Evolutionary conservation across 1,139 yeast genomes (phyloP).

Genomic region (Taphrina sp.): DNA sequence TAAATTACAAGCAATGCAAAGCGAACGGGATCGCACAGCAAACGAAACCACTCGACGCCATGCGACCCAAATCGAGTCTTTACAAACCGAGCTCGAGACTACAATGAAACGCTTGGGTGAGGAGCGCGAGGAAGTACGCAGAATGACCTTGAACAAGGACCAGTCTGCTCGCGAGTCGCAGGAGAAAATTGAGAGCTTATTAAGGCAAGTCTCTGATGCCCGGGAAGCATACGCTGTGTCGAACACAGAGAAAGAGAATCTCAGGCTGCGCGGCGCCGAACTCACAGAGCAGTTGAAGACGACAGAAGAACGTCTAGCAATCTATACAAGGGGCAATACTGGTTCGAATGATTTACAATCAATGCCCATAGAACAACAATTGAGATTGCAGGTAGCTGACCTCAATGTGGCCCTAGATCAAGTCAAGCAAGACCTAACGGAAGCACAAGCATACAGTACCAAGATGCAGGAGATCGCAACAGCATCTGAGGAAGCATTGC

Average conservation of each 20-base stretch:
- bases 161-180: slow-evolving; percentile 56
- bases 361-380: slow-evolving; percentile 39
- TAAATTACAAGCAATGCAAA: slow-evolving; percentile 60
- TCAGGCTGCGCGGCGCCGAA: slow-evolving; percentile 34
- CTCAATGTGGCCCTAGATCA: slow-evolving; percentile 49
- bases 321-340: slow-evolving; percentile 41
- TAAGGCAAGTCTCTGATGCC: slow-evolving; percentile 50
- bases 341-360: slow-evolving; percentile 39
- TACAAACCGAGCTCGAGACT: slow-evolving; percentile 51
- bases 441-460: slow-evolving; percentile 51
- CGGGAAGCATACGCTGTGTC: slow-evolving; percentile 50
- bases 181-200: slow-evolving; percentile 60
- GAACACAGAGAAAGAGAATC: slow-evolving; percentile 45
- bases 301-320: slow-evolving; percentile 45
- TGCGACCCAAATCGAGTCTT: slow-evolving; percentile 52
- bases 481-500: slow-evolving; percentile 54
- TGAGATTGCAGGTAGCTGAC: slow-evolving; percentile 43
- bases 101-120: slow-evolving; percentile 55
- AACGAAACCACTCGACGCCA: slow-evolving; percentile 56
- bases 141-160: slow-evolving; percentile 12
- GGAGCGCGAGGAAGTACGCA: slow-evolving; percentile 45
- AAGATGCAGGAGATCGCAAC: slow-evolving; percentile 54
- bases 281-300: slow-evolving; percentile 47
- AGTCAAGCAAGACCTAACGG: slow-evolving; percentile 51
- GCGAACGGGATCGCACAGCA: slow-evolving; percentile 60